Base-by-base conservation (phyloP, 108 stramenopile species). In the Fragilaria radians region DNA sequence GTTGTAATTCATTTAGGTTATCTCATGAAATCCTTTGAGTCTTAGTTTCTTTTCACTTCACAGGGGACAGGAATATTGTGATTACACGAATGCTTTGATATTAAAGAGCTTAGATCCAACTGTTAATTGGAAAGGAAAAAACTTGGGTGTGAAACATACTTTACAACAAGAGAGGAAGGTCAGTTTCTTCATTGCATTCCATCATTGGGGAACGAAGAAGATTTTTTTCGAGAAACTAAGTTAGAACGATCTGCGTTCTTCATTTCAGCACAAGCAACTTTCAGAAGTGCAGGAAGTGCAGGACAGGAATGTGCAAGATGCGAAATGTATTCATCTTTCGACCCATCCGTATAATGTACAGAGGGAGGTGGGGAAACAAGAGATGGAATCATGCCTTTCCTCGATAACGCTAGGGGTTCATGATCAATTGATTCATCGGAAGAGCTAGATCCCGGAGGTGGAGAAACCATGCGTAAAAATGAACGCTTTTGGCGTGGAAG, bases 251-350 rank as follows among this genome's bases (percentile, higher is more conserved):
- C 33, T 32, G 55, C 25, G 18, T 22, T 9, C 3, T 60, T 18
- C 59, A 60, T 48, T 31, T 55, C 65, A 23, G 65, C 65, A 26
- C 49, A 51, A 18, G 74, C 67, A 17, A 34, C 74, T 59, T 69
- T 63, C 4, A 69, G 57, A 28, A 75, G 45, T 21, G 62, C 42
- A 4, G 74, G 74, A 28, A 75, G 58, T 32, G 33, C 57, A 18
- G 73, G 73, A 25, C 66, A 66, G 32, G 54, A 62, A 17, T 22
- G 22, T 23, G 52, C 18, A 17, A 19, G 5, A 50, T 5, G 5
- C 49, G 22, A 26, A 26, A 2, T 23, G 26, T 26, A 26, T 26
- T 22, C 26, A 2, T 18, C 17, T 1, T 23, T 52, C 2, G 22
- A 18, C 27, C 24, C 24, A 52, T 23, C 24, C 24, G 52, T 27